Conservation (phyloP, 306 rosid genomes). For the Carpinus viminea region DNA sequence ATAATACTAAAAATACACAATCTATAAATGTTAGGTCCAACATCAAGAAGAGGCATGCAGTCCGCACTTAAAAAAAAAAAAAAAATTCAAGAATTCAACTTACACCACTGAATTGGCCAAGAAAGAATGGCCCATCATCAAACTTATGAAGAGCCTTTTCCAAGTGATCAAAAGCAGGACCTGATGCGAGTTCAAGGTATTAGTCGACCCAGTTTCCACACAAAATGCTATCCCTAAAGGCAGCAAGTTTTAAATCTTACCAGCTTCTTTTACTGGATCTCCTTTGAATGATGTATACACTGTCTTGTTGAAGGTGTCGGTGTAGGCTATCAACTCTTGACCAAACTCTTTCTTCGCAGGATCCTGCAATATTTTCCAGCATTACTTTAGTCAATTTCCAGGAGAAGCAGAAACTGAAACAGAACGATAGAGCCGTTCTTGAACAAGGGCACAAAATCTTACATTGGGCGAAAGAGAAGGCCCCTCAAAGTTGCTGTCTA, state of each 20-base stretch:
- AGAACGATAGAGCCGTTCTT: not conserved
- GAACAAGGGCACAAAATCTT: conserved; percentile 24
- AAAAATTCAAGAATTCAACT: conserved; percentile 26
- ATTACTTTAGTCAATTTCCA: not conserved
- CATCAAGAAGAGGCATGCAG: no score
- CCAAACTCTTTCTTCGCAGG: conserved; percentile 49
- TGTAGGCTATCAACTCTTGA: conserved; percentile 51
- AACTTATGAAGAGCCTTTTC: conserved; percentile 73
- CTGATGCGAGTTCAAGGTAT: conserved; percentile 32
- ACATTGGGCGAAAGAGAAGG: conserved; percentile 62
- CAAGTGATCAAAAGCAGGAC: conserved; percentile 64
- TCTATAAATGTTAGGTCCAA: no score
- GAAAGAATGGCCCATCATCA: conserved; percentile 73
- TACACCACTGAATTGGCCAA: conserved; percentile 75
- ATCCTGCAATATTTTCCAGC: conserved; percentile 40
- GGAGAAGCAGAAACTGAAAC: not conserved
- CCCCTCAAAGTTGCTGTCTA: conserved; percentile 60
- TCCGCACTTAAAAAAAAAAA: no score
- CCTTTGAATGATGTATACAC: conserved; percentile 39
- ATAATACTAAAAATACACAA: not conserved
- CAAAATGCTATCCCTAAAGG: conserved; percentile 1
- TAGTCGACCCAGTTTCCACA: not conserved
- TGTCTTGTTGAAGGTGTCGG: conserved; percentile 39
- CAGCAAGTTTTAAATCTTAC: conserved; percentile 38
- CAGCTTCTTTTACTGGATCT: conserved; percentile 37